Conservation (phyloP, 208 protist genomes). For the Trypanosoma caninum region DNA sequence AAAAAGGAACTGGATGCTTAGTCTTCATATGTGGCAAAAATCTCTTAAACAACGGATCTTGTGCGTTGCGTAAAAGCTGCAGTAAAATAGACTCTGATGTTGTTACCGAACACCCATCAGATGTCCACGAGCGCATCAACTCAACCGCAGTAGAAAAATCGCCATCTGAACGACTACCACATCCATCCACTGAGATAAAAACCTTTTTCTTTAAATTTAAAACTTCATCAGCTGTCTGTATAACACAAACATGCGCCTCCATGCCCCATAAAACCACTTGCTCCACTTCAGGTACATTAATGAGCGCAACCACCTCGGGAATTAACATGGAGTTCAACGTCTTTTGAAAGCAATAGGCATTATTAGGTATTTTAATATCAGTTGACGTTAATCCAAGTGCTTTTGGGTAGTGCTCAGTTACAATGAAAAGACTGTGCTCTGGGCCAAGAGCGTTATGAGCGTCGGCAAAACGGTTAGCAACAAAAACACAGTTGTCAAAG, state of each 20-base stretch:
- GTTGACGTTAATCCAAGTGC: conserved; percentile 26
- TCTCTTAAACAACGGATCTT: conserved; percentile 14
- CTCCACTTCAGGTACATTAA: conserved; percentile 49
- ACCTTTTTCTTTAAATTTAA: conserved; percentile 54
- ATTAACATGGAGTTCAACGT: conserved; percentile 48
- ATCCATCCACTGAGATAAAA: conserved; percentile 50
- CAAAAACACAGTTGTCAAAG: conserved; percentile 41
- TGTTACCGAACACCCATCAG: conserved; percentile 10
- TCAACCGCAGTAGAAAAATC: conserved; percentile 33
- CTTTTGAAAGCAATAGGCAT: conserved; percentile 41
- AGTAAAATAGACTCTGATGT: conserved; percentile 18
- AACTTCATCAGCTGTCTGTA: conserved; percentile 60
- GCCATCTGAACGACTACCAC: conserved; percentile 22
- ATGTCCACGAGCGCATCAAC: conserved; percentile 35
- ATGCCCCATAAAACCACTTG: conserved; percentile 70
- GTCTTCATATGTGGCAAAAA: not conserved
- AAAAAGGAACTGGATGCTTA: conserved; percentile 1
- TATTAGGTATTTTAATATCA: conserved; percentile 38
- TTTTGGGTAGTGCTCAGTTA: conserved; percentile 50
- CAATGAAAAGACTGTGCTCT: conserved; percentile 39
- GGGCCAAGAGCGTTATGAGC: conserved; percentile 29
- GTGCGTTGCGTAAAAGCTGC: conserved; percentile 7
- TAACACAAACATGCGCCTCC: conserved; percentile 71
- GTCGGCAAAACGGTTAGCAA: conserved; percentile 37
- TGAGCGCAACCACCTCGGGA: conserved; percentile 27